A percentile compares a stretch with the other conserved stretches of the same genome.
Conservation (phyloP, 139 green algal species). For the Tetradesmus obliquus region DNA sequence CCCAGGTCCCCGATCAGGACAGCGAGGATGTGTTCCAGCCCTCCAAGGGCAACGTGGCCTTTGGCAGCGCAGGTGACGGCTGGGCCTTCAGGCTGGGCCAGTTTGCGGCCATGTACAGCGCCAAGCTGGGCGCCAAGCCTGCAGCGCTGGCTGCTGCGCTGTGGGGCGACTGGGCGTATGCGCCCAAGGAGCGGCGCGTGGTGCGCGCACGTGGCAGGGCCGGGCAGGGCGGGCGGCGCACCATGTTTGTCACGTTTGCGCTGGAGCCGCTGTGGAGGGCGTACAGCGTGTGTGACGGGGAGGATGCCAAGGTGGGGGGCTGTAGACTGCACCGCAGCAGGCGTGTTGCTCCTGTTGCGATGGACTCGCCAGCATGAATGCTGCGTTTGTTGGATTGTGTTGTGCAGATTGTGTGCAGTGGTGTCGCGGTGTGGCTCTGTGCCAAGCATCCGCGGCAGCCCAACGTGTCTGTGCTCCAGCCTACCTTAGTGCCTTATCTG, state of each 20-base stretch:
- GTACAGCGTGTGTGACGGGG: constrained; percentile 74
- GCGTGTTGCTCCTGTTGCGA: neutral
- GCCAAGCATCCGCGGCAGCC: too few relatives aligned
- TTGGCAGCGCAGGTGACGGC: constrained; percentile 93
- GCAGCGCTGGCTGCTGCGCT: constrained; percentile 67
- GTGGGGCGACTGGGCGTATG: constrained; percentile 93
- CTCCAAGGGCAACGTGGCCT: constrained; percentile 93
- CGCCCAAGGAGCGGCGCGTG: constrained; percentile 93
- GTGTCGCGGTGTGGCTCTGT: too few relatives aligned
- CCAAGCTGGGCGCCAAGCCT: constrained; percentile 85
- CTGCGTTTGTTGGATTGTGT: too few relatives aligned
- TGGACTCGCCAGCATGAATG: neutral
- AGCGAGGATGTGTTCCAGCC: constrained; percentile 72
- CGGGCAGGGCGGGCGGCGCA: constrained; percentile 65
- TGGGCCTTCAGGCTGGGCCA: constrained; percentile 92
- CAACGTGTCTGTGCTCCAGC: too few relatives aligned
- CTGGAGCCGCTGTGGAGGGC: constrained; percentile 87
- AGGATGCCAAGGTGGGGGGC: constrained; percentile 61
- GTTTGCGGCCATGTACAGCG: constrained; percentile 94
- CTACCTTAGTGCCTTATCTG: too few relatives aligned
- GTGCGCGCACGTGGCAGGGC: constrained; percentile 50
- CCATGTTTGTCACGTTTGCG: constrained; percentile 96
- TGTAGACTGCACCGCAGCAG: too few relatives aligned
- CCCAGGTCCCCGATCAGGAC: neutral
- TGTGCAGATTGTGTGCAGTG: neutral